phyloP scores from a whole-genome alignment of 345 rosid species.

The Luvunga scandens region DNA sequence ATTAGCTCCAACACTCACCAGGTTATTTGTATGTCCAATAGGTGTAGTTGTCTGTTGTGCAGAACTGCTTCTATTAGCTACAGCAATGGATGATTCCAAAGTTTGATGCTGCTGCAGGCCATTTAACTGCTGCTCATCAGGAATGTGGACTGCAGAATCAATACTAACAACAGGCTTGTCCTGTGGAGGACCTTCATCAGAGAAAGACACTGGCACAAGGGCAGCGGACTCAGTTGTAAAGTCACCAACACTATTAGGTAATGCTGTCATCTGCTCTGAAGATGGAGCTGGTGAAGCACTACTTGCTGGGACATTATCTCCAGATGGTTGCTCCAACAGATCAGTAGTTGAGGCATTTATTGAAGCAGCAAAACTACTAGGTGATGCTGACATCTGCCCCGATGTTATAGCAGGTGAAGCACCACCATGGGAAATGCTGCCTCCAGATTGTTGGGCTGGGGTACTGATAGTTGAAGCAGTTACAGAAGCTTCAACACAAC shows the following conservation, averaged over 20 bases:
- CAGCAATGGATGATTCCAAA: slow-evolving; percentile 17
- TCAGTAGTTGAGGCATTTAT: slow-evolving; percentile 3
- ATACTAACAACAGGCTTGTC: slow-evolving; percentile 9
- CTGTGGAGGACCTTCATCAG: slow-evolving; percentile 22
- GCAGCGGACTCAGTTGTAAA: slow-evolving; percentile 21
- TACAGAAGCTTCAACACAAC: slow-evolving; percentile 12
- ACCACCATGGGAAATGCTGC: not conserved
- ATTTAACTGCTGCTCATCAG: slow-evolving; percentile 16
- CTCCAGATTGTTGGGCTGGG: slow-evolving; percentile 17
- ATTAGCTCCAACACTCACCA: slow-evolving; percentile 32
- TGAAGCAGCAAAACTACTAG: slow-evolving; percentile 8
- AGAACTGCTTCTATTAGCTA: slow-evolving; percentile 14
- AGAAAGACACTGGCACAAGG: slow-evolving; percentile 19
- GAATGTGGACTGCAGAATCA: slow-evolving; percentile 6
- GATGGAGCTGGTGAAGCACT: slow-evolving; percentile 18
- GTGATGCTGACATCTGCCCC: not conserved
- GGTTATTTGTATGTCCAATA: slow-evolving; percentile 21
- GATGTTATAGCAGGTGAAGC: not conserved
- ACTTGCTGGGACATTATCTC: slow-evolving; percentile 10
- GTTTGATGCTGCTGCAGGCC: slow-evolving; percentile 20
- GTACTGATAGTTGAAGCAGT: slow-evolving; percentile 25
- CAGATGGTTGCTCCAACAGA: slow-evolving; percentile 8
- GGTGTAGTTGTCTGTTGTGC: slow-evolving; percentile 22
- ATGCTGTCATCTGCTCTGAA: slow-evolving; percentile 15
- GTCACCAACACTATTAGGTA: slow-evolving; percentile 16